These are phyloP conservation scores for Puccinia coronata DNA, from an alignment of 1,284 basidiomycete species.

Conservation along the genomic window DNA sequence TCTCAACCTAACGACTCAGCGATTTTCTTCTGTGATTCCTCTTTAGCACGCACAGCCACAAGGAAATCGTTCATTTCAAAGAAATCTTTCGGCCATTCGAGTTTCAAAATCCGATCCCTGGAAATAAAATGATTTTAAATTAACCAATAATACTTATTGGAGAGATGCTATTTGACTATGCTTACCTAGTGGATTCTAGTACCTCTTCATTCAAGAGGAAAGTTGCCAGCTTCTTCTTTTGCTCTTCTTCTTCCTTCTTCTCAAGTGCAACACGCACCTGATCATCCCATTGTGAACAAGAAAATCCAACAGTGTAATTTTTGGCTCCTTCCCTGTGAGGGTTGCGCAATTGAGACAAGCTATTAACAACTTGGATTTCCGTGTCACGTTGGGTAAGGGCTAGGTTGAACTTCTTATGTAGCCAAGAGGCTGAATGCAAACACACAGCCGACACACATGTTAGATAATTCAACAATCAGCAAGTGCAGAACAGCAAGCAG, in stretches of 20 bases:
- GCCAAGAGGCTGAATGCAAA: background rate
- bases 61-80: background rate
- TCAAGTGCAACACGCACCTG: background rate
- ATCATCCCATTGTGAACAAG: background rate
- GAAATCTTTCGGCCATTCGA: background rate
- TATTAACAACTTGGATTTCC: background rate
- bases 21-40: background rate
- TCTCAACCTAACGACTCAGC: background rate
- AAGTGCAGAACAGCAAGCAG: too few species aligned
- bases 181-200: background rate
- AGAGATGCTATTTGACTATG: background rate
- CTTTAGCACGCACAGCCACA: background rate
- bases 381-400: background rate
- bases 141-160: background rate
- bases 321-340: background rate
- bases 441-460: too few species aligned
- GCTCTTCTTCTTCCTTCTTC: background rate
- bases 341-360: background rate
- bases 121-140: background rate
- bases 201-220: slow-evolving; percentile 5
- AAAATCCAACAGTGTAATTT: background rate
- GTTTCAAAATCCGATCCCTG: too few species aligned
- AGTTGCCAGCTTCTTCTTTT: background rate
- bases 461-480: too few species aligned
- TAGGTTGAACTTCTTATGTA: background rate